phyloP scores from a whole-genome alignment of 2,329 filamentous ascomycete genomes.

The Cordyceps sp. region DNA sequence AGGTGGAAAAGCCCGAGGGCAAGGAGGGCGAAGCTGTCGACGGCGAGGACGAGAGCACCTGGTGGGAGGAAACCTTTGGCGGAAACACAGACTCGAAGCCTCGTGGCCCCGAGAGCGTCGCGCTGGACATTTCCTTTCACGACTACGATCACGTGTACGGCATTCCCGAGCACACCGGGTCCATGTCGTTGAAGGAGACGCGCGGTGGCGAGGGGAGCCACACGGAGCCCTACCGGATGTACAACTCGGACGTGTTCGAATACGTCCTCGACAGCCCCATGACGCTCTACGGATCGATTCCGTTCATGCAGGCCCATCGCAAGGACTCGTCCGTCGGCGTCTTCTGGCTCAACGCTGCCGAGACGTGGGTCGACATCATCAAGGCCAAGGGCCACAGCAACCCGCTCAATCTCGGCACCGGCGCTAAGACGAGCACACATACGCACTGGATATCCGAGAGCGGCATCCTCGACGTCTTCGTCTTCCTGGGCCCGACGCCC shows the following conservation, averaged over 20 bases:
- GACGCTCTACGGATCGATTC: conserved; percentile 95
- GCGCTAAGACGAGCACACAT: conserved; percentile 56
- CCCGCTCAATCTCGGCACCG: conserved; percentile 56
- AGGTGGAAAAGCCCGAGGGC: conserved; percentile 47
- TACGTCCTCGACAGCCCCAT: conserved; percentile 95
- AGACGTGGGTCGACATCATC: conserved; percentile 92
- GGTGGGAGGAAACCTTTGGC: conserved; percentile 96
- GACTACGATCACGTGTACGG: conserved; percentile 88
- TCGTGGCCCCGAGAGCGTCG: conserved; percentile 83
- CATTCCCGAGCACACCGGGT: conserved; percentile 82
- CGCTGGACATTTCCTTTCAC: conserved; percentile 78
- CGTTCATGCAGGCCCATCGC: conserved; percentile 93
- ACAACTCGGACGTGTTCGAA: conserved; percentile 96
- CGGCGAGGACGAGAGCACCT: conserved; percentile 68
- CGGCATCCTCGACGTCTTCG: conserved; percentile 79
- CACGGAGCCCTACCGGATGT: conserved; percentile 79
- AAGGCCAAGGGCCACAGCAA: conserved; percentile 63
- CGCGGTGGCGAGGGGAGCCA: conserved; percentile 76
- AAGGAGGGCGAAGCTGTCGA: conserved; percentile 25
- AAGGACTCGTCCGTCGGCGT: conserved; percentile 88
- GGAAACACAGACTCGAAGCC: conserved; percentile 93
- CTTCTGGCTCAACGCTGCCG: conserved; percentile 93
- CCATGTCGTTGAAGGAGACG: conserved; percentile 78
- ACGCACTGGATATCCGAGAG: conserved; percentile 96
- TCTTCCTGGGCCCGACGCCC: conserved; percentile 81